Conservation (phyloP, 805 yeast genomes). For the Isabelozyma heimii region DNA sequence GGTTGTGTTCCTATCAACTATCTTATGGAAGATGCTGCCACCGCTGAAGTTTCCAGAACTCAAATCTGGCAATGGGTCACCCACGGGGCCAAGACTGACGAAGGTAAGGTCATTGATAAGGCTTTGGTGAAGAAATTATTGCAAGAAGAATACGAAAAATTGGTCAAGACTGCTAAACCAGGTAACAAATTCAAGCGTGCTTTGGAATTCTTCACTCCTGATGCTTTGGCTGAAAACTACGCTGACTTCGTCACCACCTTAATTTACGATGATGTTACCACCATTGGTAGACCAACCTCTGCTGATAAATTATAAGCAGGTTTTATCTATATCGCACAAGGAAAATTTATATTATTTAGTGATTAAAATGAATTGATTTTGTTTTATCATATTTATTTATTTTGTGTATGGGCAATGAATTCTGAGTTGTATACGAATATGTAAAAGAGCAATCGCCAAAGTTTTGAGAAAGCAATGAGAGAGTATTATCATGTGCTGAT, state of each 20-base stretch:
- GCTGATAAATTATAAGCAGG: conserved; percentile 38
- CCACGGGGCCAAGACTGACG: conserved; percentile 61
- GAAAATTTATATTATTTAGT: too few relatives aligned
- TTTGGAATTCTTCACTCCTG: conserved; percentile 68
- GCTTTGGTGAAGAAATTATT: conserved; percentile 56
- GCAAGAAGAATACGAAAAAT: conserved; percentile 58
- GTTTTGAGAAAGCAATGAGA: too few relatives aligned
- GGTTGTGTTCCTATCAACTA: conserved; percentile 86
- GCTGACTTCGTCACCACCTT: conserved; percentile 76
- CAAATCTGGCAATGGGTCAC: conserved; percentile 84
- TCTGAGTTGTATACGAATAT: too few relatives aligned
- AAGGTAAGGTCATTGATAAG: conserved; percentile 57
- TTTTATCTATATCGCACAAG: background rate
- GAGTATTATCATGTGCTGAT: background rate
- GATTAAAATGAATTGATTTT: background rate
- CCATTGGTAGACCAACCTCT: conserved; percentile 42
- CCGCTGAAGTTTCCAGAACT: conserved; percentile 83
- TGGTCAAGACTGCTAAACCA: conserved; percentile 46
- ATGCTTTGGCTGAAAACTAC: conserved; percentile 67
- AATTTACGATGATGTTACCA: conserved; percentile 70
- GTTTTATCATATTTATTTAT: background rate
- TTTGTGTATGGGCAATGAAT: background rate
- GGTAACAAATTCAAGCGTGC: conserved; percentile 70
- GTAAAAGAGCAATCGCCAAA: too few relatives aligned
- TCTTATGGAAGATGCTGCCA: conserved; percentile 88